Base-by-base conservation (phyloP, 139 green algal species). In the Eudorina sp. region DNA sequence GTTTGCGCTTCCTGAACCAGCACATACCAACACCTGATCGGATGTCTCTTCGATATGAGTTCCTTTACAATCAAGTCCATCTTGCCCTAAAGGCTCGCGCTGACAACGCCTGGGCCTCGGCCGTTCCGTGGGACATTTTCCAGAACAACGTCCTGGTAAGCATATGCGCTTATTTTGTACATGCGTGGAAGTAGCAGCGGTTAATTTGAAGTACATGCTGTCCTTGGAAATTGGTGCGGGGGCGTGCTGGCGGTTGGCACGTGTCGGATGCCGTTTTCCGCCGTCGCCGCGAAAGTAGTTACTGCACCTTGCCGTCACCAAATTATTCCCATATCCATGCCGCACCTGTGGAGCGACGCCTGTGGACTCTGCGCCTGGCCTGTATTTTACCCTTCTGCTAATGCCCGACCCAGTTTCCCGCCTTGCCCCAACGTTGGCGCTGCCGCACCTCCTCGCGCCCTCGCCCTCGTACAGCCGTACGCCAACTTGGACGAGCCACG, bases 401-500 rank as follows among this genome's bases (percentile, higher is more conserved):
- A 48, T 6, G 36, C 68, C 9, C 11, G 43, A n/a, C 72, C 45
- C 5, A 8, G 3, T 18, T 29, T 64, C 23, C 4, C 25, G 29
- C 29, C 29, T 1, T 25, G 0, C 43, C 19, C 11, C 46, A 8
- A 62, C 73, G 9, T 40, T 27, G 11, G 40, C 19, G 21, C 45
- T 11, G 14, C 34, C 40, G 29, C 38, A 31, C 6, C 43, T 9
- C 3, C 23, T 43, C 55, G 48, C 41, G 16, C 41, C 27, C 55
- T 25, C 41, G 21, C 6, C 38, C 21, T 9, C 29, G 27, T 43
- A 31, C 76, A 87, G 81, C 91, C 93, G 16, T 93, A 95, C 43
- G 82, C 88, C 34, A 91, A 81, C 48, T 51, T 95, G 34, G 91
- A 95, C 51, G 93, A 95, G 79, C 84, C 83, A 0, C 69, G 89